These are phyloP conservation scores for Blastobotrys apis DNA, from an alignment of 1,139 yeast genomes.

Conservation along the genomic window DNA sequence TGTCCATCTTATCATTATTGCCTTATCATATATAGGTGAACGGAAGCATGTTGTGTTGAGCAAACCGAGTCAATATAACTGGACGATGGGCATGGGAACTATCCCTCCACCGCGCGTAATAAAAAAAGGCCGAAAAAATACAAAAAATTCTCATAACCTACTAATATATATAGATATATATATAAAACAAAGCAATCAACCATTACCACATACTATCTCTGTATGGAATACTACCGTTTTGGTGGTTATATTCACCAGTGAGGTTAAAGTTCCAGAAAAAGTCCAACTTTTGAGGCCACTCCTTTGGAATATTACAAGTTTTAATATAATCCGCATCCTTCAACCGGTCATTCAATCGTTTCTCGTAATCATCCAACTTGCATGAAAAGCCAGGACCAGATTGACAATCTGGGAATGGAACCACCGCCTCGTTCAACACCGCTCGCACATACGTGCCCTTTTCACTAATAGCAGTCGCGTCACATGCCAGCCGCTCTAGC, in stretches of 20 bases:
- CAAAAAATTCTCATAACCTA: too few relatives aligned
- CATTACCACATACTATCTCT: slow-evolving; percentile 9
- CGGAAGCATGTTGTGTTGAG: too few relatives aligned
- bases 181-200: too few relatives aligned
- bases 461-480: slow-evolving; percentile 41
- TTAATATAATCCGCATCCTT: slow-evolving; percentile 20
- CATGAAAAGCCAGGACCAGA: slow-evolving; percentile 46
- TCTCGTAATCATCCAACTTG: slow-evolving; percentile 35
- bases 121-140: too few relatives aligned
- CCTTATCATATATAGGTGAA: too few relatives aligned
- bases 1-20: too few relatives aligned
- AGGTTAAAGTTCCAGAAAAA: slow-evolving; percentile 35
- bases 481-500: slow-evolving; percentile 46
- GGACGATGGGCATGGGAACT: too few relatives aligned
- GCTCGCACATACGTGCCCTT: slow-evolving; percentile 42
- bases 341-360: slow-evolving; percentile 16
- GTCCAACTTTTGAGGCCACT: slow-evolving; percentile 28
- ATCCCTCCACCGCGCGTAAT: too few relatives aligned
- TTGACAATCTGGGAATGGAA: slow-evolving; percentile 46
- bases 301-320: slow-evolving; percentile 27
- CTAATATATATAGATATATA: too few relatives aligned
- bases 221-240: slow-evolving; percentile 21
- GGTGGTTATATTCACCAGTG: slow-evolving; percentile 24
- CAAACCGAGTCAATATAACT: too few relatives aligned
- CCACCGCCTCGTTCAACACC: slow-evolving; percentile 53